Evolutionary conservation across 1,139 yeast genomes (phyloP).

Genomic region (Saccharomyces pastorianus): DNA sequence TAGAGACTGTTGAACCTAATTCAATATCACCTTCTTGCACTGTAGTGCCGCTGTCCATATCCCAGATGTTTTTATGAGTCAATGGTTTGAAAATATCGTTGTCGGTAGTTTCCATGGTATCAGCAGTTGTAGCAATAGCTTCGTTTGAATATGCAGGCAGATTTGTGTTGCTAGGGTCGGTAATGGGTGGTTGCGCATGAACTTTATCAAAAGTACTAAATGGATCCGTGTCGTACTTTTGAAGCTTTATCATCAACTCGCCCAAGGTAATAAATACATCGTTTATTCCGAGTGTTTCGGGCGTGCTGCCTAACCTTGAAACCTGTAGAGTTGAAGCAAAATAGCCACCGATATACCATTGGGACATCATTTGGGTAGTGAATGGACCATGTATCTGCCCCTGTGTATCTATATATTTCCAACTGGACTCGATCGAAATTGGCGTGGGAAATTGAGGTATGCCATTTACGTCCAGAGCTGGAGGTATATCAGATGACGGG

Average conservation of each 20-base stretch:
- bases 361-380: conserved; percentile 25
- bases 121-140: not conserved
- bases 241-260: conserved; percentile 21
- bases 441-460: not conserved
- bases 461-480: not conserved
- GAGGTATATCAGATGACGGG: not conserved
- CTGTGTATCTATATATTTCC: conserved; percentile 30
- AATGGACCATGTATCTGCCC: conserved; percentile 32
- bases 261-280: conserved; percentile 22
- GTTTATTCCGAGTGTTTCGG: conserved; percentile 24
- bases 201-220: conserved; percentile 21
- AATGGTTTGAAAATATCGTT: not conserved
- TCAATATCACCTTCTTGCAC: conserved; percentile 9
- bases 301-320: conserved; percentile 16
- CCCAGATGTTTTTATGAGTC: not conserved
- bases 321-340: conserved; percentile 26
- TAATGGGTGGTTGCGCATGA: not conserved
- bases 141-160: not conserved
- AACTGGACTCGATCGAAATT: conserved; percentile 26
- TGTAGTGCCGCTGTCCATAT: not conserved
- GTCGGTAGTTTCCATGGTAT: not conserved
- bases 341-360: conserved; percentile 28
- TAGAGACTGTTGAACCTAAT: not conserved
- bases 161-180: not conserved
- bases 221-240: conserved; percentile 22